Percentiles rank a stretch among this genome's conserved stretches.
Conservation (phyloP, 495 filamentous ascomycete genomes). For the Halenospora varia region DNA sequence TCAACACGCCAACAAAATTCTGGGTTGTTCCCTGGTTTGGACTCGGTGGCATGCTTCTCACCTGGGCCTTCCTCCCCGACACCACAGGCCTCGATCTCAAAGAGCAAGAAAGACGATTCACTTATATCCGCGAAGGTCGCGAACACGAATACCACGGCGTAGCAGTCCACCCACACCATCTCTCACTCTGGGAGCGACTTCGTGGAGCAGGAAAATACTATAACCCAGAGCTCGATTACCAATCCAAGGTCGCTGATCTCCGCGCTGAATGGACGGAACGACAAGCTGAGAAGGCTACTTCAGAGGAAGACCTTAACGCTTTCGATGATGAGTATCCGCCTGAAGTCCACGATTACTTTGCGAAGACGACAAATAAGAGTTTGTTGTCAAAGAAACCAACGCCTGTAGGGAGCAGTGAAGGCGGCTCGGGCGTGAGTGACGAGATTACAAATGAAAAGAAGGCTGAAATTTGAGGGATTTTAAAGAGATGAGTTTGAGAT, state of each 20-base stretch:
- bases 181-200: constrained; percentile 76
- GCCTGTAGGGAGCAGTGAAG: background rate
- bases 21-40: constrained; percentile 91
- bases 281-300: constrained; percentile 30
- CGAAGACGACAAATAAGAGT: background rate
- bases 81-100: constrained; percentile 91
- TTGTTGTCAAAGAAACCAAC: background rate
- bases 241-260: constrained; percentile 78
- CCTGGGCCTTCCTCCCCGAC: constrained; percentile 78
- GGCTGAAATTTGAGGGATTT: background rate
- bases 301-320: constrained; percentile 1
- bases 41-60: constrained; percentile 73
- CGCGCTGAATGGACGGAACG: constrained; percentile 58
- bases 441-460: background rate
- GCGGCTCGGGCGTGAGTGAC: background rate
- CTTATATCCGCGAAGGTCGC: constrained; percentile 69
- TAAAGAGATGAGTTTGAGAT: no score
- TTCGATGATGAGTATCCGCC: constrained; percentile 14
- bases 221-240: constrained; percentile 70
- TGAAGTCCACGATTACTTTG: constrained; percentile 17
- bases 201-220: constrained; percentile 70
- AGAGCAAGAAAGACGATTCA: constrained; percentile 88
- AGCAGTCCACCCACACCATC: constrained; percentile 79
- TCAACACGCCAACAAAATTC: constrained; percentile 71
- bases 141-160: constrained; percentile 82